Evolutionary conservation across 2,329 filamentous ascomycete species (phyloP), one percentile per base, ranked within the genome.

Genomic region (Diaporthe australafricana): DNA sequence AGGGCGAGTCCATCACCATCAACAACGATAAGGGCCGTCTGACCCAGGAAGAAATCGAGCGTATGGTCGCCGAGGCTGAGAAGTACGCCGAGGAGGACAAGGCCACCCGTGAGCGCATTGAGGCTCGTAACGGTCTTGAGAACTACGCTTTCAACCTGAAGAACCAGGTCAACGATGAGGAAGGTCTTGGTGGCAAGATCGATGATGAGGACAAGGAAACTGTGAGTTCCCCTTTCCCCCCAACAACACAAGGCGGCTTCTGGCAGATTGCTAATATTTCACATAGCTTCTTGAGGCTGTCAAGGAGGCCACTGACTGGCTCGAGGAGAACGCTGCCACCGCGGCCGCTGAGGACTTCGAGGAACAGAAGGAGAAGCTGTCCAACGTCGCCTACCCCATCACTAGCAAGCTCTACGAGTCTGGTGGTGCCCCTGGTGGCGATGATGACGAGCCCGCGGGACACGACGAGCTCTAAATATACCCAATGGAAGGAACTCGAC

Each of bases 11-110:
- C 75, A 98, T 99, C 84, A 98, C 96, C 79, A 99, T 99, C 83
- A 98, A 93, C 87, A 98, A 99, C 87, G 96, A 99, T 87, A 98
- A 98, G 92, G 96, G 96, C 77, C 96, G 96, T 83, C 92, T 99
- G 67, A 95, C 93, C 79, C 93, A 93, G 80, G 96, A 99, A 78
- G 96, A 99, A 85, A 99, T 99, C 79, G 96, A 98, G 85, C 96
- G 96, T 84, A 99, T 99, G 96, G 95, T 99, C 76, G 92, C 93
- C 78, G 96, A 99, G 87, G 96, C 96, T 74, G 96, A 98, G 91
- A 94, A 98, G 87, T 98, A 95, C 83, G 96, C 96, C 81, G 96
- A 99, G 85, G 96, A 98, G 87, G 96, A 99, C 89, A 98, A 98
- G 91, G 95, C 95, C 75, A 97, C 94, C 80, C 94, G 95, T 82